Percentiles rank a stretch among this genome's conserved stretches.
phyloP scores from a whole-genome alignment of 2,329 filamentous ascomycete genomes.

The Paraconiothyrium brasiliense region DNA sequence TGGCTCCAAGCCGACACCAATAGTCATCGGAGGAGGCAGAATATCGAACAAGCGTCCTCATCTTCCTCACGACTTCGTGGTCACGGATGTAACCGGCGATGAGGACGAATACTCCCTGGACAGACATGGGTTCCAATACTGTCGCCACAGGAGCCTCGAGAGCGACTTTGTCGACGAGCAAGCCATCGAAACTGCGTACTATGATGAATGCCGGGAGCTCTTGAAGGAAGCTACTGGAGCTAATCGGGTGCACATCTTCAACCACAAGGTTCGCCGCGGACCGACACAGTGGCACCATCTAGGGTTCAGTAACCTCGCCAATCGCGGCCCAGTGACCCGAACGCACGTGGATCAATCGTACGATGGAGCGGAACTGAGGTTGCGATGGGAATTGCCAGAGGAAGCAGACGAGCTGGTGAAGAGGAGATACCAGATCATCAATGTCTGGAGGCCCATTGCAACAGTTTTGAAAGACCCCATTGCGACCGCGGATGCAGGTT shows the following conservation, averaged over 20 bases:
- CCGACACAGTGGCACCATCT: constrained; percentile 44
- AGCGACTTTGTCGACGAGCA: constrained; percentile 31
- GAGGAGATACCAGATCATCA: constrained; percentile 40
- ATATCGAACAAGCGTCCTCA: constrained; percentile 36
- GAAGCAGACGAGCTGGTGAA: constrained; percentile 33
- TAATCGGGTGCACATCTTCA: constrained; percentile 67
- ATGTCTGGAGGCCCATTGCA: constrained; percentile 40
- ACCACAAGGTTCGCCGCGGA: constrained; percentile 65
- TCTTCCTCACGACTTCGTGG: constrained; percentile 29
- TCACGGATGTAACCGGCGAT: constrained; percentile 31
- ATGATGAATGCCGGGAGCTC: constrained; percentile 35
- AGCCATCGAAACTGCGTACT: constrained; percentile 27
- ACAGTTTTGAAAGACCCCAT: constrained; percentile 40
- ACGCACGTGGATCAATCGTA: constrained; percentile 62
- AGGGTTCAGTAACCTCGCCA: constrained; percentile 39
- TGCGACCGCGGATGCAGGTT: constrained; percentile 33
- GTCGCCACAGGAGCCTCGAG: constrained; percentile 26
- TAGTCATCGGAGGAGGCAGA: constrained; percentile 33
- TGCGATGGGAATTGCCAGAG: constrained; percentile 29
- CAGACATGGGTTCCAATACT: constrained; percentile 34
- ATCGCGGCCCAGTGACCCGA: constrained; percentile 55
- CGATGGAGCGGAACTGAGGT: constrained; percentile 28
- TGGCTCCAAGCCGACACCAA: constrained; percentile 32
- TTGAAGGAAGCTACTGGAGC: constrained; percentile 62
- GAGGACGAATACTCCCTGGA: constrained; percentile 32